phyloP scores from a whole-genome alignment of 331 rosid genomes.

The Stylosanthes scabra region DNA sequence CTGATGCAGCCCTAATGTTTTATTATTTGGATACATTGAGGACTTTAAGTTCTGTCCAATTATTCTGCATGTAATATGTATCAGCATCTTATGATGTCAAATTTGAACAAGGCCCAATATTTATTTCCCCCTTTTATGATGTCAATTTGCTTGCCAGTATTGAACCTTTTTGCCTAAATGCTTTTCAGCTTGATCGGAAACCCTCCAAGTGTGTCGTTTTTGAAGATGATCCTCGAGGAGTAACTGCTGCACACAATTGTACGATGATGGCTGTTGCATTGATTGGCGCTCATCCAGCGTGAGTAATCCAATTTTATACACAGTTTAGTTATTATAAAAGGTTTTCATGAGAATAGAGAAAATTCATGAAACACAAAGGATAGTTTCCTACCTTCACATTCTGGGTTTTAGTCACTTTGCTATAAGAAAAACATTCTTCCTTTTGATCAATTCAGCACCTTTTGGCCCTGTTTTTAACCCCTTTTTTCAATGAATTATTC shows the following conservation, averaged over 20 bases:
- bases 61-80: slow-evolving; percentile 15
- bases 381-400: too few relatives aligned
- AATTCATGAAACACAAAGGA: background rate
- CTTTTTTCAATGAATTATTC: slow-evolving; percentile 1
- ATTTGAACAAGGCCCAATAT: background rate
- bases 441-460: background rate
- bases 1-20: slow-evolving; percentile 5
- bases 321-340: background rate
- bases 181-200: slow-evolving; percentile 84
- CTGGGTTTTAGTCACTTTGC: background rate
- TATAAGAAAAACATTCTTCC: slow-evolving; percentile 3
- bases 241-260: slow-evolving; percentile 98
- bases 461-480: background rate
- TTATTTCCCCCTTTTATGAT: background rate
- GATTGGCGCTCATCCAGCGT: slow-evolving; percentile 96
- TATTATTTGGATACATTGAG: background rate
- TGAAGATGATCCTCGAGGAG: slow-evolving; percentile 96
- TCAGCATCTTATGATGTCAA: background rate
- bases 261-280: slow-evolving; percentile 97
- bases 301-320: slow-evolving; percentile 43
- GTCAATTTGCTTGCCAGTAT: slow-evolving; percentile 22
- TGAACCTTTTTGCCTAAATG: slow-evolving; percentile 37
- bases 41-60: slow-evolving; percentile 8
- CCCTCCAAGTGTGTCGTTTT: slow-evolving; percentile 97
- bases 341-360: slow-evolving; percentile 16